These are phyloP conservation scores for Ophiostoma sp. DNA, from an alignment of 2,329 filamentous ascomycete species.

Conservation along the genomic window DNA sequence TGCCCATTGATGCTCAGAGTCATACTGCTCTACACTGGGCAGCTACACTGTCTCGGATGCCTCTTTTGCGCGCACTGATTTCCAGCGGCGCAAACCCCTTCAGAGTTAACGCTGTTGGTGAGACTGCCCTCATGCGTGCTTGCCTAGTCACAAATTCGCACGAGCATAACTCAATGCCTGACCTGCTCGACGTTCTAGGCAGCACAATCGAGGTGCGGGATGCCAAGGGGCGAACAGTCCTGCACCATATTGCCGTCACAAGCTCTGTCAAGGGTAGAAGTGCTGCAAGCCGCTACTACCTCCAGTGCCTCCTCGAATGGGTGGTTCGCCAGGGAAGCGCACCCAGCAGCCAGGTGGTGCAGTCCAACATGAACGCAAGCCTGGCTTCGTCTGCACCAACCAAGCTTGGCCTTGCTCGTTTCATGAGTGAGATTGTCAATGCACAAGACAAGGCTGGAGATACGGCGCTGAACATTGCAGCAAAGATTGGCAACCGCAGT, in stretches of 20 bases:
- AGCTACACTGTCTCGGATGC: slow-evolving; percentile 80
- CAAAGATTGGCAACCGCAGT: slow-evolving; percentile 84
- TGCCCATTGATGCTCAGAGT: slow-evolving; percentile 81
- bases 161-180: slow-evolving; percentile 83
- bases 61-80: slow-evolving; percentile 75
- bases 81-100: slow-evolving; percentile 80
- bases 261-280: slow-evolving; percentile 92
- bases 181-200: slow-evolving; percentile 81
- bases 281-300: slow-evolving; percentile 88
- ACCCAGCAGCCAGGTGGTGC: slow-evolving; percentile 39
- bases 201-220: slow-evolving; percentile 88
- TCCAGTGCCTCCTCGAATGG: slow-evolving; percentile 90
- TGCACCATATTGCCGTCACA: slow-evolving; percentile 94
- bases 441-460: slow-evolving; percentile 90
- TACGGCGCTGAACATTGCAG: slow-evolving; percentile 89
- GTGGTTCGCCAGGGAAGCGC: slow-evolving; percentile 72
- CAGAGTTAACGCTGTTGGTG: slow-evolving; percentile 80
- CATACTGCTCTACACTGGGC: slow-evolving; percentile 96
- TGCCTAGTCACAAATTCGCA: slow-evolving; percentile 92
- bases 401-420: slow-evolving; percentile 80
- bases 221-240: slow-evolving; percentile 79
- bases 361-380: slow-evolving; percentile 25
- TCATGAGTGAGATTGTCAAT: slow-evolving; percentile 97
- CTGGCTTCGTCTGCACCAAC: slow-evolving; percentile 38
- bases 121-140: slow-evolving; percentile 88